phyloP scores from a whole-genome alignment of 2,329 filamentous ascomycete genomes.

The Uncinocarpus reesii region DNA sequence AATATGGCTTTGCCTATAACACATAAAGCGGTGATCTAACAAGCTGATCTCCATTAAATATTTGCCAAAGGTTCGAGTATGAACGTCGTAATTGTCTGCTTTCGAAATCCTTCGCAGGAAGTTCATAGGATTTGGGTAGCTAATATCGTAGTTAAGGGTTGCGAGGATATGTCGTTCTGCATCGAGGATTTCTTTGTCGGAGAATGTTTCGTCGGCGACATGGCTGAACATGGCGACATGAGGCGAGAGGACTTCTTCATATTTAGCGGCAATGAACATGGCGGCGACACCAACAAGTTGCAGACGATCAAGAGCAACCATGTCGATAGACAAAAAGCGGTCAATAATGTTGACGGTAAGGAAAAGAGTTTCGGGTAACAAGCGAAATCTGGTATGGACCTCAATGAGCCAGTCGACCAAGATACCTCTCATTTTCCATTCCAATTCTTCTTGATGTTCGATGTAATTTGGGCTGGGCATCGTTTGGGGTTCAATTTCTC shows the following conservation, averaged over 20 bases:
- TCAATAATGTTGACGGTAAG: conserved; percentile 95
- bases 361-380: conserved; percentile 91
- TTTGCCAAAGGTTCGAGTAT: conserved; percentile 92
- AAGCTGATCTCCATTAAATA: conserved; percentile 96
- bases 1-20: conserved; percentile 77
- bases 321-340: conserved; percentile 85
- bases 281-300: conserved; percentile 97
- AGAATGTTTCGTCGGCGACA: conserved; percentile 93
- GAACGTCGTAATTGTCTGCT: conserved; percentile 98
- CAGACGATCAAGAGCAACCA: conserved; percentile 90
- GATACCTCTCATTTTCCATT: conserved; percentile 97
- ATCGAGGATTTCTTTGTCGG: conserved; percentile 85
- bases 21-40: conserved; percentile 87
- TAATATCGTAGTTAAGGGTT: conserved; percentile 90
- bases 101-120: conserved; percentile 97
- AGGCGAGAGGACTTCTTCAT: conserved; percentile 93
- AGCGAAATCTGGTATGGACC: conserved; percentile 80
- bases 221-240: conserved; percentile 96
- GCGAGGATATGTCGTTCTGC: conserved; percentile 92
- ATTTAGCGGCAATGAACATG: conserved; percentile 92
- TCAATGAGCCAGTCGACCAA: conserved; percentile 98
- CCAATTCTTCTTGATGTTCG: conserved; percentile 88
- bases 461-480: conserved; percentile 89
- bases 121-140: conserved; percentile 99
- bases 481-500: conserved; percentile 63